Evolutionary conservation across 2,329 filamentous ascomycete genomes (phyloP).

Genomic region (Diaporthe velutina): DNA sequence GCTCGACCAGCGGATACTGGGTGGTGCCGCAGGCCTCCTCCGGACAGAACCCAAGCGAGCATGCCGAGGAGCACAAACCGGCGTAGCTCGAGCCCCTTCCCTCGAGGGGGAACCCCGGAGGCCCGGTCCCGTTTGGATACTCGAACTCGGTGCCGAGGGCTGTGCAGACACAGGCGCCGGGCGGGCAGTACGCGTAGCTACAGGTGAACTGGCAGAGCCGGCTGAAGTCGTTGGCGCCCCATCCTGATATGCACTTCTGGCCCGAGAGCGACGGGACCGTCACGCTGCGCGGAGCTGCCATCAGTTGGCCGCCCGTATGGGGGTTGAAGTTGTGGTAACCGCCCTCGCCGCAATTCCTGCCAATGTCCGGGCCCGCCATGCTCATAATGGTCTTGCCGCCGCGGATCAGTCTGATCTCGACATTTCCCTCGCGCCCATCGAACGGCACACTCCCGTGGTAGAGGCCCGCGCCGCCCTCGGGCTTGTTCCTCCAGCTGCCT

Average conservation of each 20-base stretch:
- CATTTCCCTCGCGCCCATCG: no score
- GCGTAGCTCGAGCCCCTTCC: background rate
- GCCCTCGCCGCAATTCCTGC: background rate
- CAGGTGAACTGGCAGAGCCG: background rate
- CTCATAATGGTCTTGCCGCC: background rate
- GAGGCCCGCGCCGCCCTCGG: background rate
- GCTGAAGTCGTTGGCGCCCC: background rate
- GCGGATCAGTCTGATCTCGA: background rate
- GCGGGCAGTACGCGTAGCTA: background rate
- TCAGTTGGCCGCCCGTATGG: no score
- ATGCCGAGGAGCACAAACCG: background rate
- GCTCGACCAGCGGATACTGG: background rate
- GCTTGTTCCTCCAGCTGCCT: background rate
- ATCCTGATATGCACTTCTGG: background rate
- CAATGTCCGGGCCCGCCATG: background rate
- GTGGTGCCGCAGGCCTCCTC: background rate
- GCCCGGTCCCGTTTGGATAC: background rate
- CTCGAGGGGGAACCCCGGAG: background rate
- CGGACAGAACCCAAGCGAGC: background rate
- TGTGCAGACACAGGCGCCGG: background rate
- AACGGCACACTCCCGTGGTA: background rate
- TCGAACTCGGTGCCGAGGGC: background rate
- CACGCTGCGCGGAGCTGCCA: background rate
- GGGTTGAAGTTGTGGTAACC: background rate
- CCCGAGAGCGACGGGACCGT: background rate